A percentile compares a stretch with the other conserved stretches of the same genome.
Conservation (phyloP, 2,329 filamentous ascomycete genomes). For the Cadophora sp. region DNA sequence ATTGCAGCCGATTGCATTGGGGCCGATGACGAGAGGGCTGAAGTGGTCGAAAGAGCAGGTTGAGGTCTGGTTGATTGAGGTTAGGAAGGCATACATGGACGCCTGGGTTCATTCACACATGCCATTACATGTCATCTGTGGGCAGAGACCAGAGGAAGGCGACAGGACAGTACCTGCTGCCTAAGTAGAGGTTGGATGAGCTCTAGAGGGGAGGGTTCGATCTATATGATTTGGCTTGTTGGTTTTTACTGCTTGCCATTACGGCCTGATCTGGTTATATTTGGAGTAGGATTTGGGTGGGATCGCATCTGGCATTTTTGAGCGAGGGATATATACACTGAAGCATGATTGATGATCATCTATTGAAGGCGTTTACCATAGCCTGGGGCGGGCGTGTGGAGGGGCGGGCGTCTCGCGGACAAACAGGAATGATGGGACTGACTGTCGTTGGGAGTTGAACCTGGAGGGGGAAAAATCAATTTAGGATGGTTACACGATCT, state of each 20-base stretch:
- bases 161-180: not conserved
- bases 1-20: slow-evolving; percentile 58
- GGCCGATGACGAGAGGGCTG: slow-evolving; percentile 58
- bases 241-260: not conserved
- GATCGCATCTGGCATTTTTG: not conserved
- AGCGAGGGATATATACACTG: not conserved
- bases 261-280: not conserved
- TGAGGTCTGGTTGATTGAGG: slow-evolving; percentile 55
- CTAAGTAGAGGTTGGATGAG: not conserved
- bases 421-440: not conserved
- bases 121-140: slow-evolving; percentile 62
- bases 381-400: too few species aligned
- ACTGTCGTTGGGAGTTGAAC: not conserved
- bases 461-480: not conserved
- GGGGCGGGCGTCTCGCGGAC: not conserved
- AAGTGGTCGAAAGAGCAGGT: slow-evolving; percentile 57
- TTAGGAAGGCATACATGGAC: slow-evolving; percentile 56
- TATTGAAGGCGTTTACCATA: not conserved
- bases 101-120: slow-evolving; percentile 55
- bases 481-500: slow-evolving; percentile 5
- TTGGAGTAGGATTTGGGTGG: not conserved
- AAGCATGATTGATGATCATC: not conserved
- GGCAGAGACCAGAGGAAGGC: slow-evolving; percentile 54
- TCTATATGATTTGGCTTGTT: not conserved
- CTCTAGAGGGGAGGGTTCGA: not conserved